Evolutionary conservation across 257 asterid genomes (phyloP).

Genomic region (Sherardia arvensis): DNA sequence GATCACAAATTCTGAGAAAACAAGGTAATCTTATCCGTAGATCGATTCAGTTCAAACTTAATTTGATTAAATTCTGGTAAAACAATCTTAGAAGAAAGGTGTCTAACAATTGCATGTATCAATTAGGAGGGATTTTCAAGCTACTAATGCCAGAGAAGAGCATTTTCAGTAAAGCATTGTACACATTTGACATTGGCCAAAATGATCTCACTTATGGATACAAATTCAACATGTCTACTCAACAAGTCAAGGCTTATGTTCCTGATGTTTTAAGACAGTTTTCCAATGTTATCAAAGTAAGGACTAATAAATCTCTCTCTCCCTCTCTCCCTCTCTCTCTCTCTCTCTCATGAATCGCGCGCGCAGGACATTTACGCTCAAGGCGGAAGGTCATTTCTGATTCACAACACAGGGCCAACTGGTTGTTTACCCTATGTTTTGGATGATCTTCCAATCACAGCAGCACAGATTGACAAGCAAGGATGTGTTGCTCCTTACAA

Average conservation of each 20-base stretch:
- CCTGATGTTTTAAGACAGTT: slow-evolving; percentile 53
- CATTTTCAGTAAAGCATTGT: slow-evolving; percentile 41
- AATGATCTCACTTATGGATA: slow-evolving; percentile 80
- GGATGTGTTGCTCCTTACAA: slow-evolving; percentile 68
- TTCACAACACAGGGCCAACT: slow-evolving; percentile 74
- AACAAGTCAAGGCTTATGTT: slow-evolving; percentile 61
- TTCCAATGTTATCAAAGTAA: slow-evolving; percentile 47
- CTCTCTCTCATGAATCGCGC: not conserved
- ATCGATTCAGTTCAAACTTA: too few species aligned
- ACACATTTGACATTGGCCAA: slow-evolving; percentile 76
- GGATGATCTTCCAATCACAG: slow-evolving; percentile 47
- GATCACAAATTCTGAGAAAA: slow-evolving; percentile 44
- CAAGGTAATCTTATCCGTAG: slow-evolving; percentile 30
- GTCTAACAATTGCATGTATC: not conserved
- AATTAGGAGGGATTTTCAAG: slow-evolving; percentile 28
- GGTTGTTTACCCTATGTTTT: slow-evolving; percentile 66
- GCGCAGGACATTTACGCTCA: slow-evolving; percentile 31
- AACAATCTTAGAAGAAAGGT: too few species aligned
- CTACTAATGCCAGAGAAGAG: slow-evolving; percentile 38
- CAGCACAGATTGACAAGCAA: slow-evolving; percentile 47
- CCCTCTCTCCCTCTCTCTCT: not conserved
- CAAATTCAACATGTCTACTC: slow-evolving; percentile 48
- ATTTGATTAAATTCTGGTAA: too few species aligned
- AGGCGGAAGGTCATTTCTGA: slow-evolving; percentile 70
- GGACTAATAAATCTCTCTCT: not conserved